phyloP scores from a whole-genome alignment of 148 eudicot genomes.

The Cornus kousa region DNA sequence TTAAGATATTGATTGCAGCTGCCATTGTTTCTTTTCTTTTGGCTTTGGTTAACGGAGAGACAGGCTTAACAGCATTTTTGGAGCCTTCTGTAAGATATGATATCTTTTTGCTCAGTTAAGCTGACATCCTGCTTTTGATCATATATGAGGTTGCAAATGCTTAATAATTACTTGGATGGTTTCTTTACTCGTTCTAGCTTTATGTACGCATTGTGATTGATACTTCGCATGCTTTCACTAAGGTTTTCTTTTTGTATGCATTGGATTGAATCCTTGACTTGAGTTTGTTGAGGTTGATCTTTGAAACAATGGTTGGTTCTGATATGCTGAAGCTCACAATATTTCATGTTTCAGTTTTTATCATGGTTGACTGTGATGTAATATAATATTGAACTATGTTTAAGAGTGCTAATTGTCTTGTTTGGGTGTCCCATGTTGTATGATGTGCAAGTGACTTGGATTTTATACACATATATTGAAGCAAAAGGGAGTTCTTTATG shows the following conservation, averaged over 20 bases:
- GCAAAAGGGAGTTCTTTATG: conserved; percentile 1
- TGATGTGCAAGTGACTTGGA: background rate
- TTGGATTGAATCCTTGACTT: background rate
- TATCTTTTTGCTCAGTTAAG: conserved; percentile 6
- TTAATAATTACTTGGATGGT: background rate
- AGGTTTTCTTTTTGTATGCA: background rate
- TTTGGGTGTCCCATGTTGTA: background rate
- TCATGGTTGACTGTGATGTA: background rate
- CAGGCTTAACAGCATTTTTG: conserved; percentile 91
- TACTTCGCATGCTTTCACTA: background rate
- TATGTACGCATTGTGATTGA: background rate
- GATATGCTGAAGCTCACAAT: background rate
- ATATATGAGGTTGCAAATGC: background rate
- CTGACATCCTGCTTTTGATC: background rate
- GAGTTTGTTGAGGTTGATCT: background rate
- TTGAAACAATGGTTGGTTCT: background rate
- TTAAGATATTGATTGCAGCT: conserved; percentile 93
- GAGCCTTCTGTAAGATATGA: conserved; percentile 83
- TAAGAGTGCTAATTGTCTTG: no score
- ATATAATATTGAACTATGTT: background rate
- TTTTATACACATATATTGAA: background rate
- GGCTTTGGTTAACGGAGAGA: conserved; percentile 93
- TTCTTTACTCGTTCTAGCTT: background rate
- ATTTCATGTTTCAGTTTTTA: no score
- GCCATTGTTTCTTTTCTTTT: conserved; percentile 84